phyloP scores from a whole-genome alignment of 2,329 filamentous ascomycete genomes.

The Fusarium mundagurra region DNA sequence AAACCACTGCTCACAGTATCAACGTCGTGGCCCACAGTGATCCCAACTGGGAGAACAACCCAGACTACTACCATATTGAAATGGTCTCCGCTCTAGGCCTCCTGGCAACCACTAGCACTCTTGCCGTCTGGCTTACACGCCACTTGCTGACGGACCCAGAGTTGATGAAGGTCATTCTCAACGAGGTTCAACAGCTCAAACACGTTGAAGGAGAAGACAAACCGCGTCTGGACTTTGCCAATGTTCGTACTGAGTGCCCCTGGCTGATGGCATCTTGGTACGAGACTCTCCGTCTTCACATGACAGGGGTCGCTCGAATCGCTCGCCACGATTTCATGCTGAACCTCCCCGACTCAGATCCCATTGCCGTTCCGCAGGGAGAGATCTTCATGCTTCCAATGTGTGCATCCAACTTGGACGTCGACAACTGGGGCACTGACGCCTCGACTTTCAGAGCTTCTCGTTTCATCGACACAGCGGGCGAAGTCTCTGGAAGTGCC shows the following conservation, averaged over 20 bases:
- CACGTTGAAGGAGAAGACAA: conserved; percentile 17
- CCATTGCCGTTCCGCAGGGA: conserved; percentile 38
- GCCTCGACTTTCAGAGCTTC: conserved; percentile 39
- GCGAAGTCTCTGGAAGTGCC: conserved; percentile 32
- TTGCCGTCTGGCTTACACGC: conserved; percentile 45
- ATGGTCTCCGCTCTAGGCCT: conserved; percentile 47
- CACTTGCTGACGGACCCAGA: conserved; percentile 38
- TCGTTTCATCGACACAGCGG: conserved; percentile 42
- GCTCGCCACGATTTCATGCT: conserved; percentile 44
- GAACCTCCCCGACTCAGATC: conserved; percentile 17
- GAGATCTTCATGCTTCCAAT: conserved; percentile 48
- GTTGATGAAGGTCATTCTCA: conserved; percentile 33
- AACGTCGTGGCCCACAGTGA: conserved; percentile 46
- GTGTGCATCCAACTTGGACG: conserved; percentile 45
- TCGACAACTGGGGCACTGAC: conserved; percentile 43
- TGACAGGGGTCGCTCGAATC: conserved; percentile 46
- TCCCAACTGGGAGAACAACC: conserved; percentile 44
- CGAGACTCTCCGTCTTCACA: conserved; percentile 46
- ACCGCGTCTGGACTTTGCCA: conserved; percentile 33
- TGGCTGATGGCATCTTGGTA: conserved; percentile 47
- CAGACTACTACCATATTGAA: conserved; percentile 47
- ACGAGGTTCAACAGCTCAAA: conserved; percentile 36
- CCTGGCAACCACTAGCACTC: conserved; percentile 45
- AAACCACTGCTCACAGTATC: conserved; percentile 44
- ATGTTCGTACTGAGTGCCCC: conserved; percentile 42